Evolutionary conservation across 345 rosid species (phyloP).

Genomic region (Microcos paniculata): DNA sequence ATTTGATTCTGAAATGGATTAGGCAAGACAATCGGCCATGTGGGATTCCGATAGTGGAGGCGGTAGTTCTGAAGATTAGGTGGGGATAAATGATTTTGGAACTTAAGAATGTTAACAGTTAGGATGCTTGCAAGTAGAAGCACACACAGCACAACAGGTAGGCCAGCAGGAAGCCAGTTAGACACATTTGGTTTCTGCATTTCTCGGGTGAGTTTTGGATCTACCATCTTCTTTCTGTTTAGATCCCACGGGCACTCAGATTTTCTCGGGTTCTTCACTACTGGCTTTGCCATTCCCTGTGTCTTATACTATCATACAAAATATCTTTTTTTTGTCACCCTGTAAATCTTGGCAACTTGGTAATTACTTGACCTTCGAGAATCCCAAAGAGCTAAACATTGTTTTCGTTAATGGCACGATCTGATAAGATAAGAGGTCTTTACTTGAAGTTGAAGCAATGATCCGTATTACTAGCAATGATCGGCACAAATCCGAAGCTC

Average conservation of each 20-base stretch:
- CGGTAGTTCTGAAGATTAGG: slow-evolving; percentile 19
- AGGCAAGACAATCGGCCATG: slow-evolving; percentile 12
- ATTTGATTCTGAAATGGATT: slow-evolving; percentile 32
- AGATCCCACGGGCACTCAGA: neutral
- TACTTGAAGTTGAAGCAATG: slow-evolving; percentile 3
- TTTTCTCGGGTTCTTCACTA: neutral
- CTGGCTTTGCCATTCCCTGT: slow-evolving; percentile 19
- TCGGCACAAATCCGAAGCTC: neutral
- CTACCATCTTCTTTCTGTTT: neutral
- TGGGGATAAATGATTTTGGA: slow-evolving; percentile 30
- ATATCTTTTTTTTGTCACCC: neutral
- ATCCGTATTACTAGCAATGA: no score
- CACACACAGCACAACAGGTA: slow-evolving; percentile 27
- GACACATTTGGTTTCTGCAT: slow-evolving; percentile 36
- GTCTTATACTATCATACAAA: neutral
- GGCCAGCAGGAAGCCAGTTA: slow-evolving; percentile 33
- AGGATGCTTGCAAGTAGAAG: slow-evolving; percentile 33
- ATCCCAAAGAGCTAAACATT: neutral
- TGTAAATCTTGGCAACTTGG: neutral
- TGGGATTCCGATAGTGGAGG: neutral
- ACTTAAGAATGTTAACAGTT: slow-evolving; percentile 23
- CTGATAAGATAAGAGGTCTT: neutral
- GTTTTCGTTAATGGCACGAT: neutral
- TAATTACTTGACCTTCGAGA: neutral
- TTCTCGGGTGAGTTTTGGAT: slow-evolving; percentile 3